Evolutionary conservation across 345 rosid genomes (phyloP), one percentile per base, ranked within the genome.

Genomic region (Diplotaxis tenuifolia): DNA sequence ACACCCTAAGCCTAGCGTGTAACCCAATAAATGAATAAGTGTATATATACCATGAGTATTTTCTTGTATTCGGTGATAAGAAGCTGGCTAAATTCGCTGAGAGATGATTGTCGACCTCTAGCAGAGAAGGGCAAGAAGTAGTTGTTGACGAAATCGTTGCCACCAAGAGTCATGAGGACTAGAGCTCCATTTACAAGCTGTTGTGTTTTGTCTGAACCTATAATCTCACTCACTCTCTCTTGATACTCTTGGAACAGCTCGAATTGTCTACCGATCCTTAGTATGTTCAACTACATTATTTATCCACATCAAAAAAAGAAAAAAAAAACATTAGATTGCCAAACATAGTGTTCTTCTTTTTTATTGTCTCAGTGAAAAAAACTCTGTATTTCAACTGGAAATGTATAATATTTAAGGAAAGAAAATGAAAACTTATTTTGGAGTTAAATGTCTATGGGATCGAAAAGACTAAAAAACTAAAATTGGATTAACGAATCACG

Each of bases 161-260:
- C 81, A 0, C 81, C 81, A 7, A 78, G 78, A 54, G 74, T 67
- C 45, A 78, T 78, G 29, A 78, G 81, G 65, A 73, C 81, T 18
- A 78, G 74, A 60, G 78, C 78, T 36, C 71, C 75, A 60, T 69
- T 79, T 21, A 92, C 88, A 14, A 92, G 89, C 42, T 59, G 55
- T 25, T 32, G 76, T 49, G 95, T 61, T 53, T 75, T 76, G 7
- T 31, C 68, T 5, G 61, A 19, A 74, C 98, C 98, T 4, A 87
- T 71, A 2, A 80, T 68, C 25, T 81, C 82, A 29, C 75, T 64
- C 52, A 87, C 81, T 63, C 88, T 80, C 57, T 20, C 69, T 81
- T 87, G 88, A 57, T 92, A 88, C 58, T 87, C 80, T 49, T 84
- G 66, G 38, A 92, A 92, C 68, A 81, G 75, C 67, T 92, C 74